Conservation (phyloP, 129 eudicot genomes). For the Pittosporum tobira region DNA sequence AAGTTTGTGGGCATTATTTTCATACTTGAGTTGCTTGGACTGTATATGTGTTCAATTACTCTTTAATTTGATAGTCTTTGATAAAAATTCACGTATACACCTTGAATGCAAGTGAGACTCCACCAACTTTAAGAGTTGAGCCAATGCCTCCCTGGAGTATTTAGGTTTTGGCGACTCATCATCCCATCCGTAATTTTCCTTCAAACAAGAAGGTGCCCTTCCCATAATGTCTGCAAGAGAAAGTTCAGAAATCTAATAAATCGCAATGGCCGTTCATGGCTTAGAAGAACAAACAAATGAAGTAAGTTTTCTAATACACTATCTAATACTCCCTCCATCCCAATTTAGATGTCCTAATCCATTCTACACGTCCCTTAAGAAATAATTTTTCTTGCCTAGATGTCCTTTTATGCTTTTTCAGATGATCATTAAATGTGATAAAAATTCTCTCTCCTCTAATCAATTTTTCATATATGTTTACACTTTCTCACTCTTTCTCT, state of each 20-base stretch:
- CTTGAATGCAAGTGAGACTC: constrained; percentile 12
- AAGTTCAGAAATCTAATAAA: not conserved
- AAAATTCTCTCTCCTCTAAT: too few species aligned
- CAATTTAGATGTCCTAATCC: too few species aligned
- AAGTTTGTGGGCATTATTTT: not conserved
- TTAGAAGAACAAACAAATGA: not conserved
- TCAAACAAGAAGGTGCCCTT: not conserved
- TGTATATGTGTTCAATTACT: not conserved
- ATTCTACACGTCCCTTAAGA: too few species aligned
- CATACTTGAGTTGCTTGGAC: not conserved
- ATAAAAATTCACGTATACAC: constrained; percentile 4
- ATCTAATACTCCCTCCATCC: too few species aligned
- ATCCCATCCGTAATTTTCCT: not conserved
- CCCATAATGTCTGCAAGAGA: constrained; percentile 18
- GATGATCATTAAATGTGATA: too few species aligned
- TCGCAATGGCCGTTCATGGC: not conserved
- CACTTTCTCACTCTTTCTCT: too few species aligned
- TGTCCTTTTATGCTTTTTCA: too few species aligned
- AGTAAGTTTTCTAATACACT: too few species aligned
- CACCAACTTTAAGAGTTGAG: constrained; percentile 13
- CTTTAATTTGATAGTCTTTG: not conserved
- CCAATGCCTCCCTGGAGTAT: constrained; percentile 17
- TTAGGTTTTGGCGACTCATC: constrained; percentile 20
- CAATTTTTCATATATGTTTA: too few species aligned
- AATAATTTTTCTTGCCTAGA: too few species aligned